Base-by-base conservation (phyloP, 768 basidiomycete genomes). In the Amanita rimosa region DNA sequence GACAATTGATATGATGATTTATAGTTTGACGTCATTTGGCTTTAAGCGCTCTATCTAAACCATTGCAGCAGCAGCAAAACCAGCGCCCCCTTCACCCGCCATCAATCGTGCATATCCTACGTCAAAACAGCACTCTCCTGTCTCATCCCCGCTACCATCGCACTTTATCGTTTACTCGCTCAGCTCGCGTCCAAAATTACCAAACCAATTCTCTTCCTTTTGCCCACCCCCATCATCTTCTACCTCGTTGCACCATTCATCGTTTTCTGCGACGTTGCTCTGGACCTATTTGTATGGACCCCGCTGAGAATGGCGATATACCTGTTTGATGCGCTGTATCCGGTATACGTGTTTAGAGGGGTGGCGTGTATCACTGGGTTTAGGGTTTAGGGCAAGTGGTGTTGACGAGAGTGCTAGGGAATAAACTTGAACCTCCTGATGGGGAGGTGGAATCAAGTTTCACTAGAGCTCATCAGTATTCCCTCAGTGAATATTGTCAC, bases 341-440 rank as follows among this genome's bases (percentile, higher is more conserved):
- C 79, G 0, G 44, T 79, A 29, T 81, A 81, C 53, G 69, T 79
- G 11, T 72, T 81, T 51, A 69, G 66, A 34, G 76, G 76, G 1
- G 70, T 75, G 1, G 78, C 79, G 1, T 78, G 74, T 52, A 72
- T 81, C 44, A 65, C 67, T 7, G 79, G 79, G n/a, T n/a, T n/a
- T n/a, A n/a, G n/a, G n/a, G n/a, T n/a, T n/a, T n/a, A n/a, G n/a
- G n/a, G n/a, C n/a, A n/a, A n/a, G n/a, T n/a, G n/a, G n/a, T n/a
- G n/a, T n/a, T n/a, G n/a, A n/a, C n/a, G n/a, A n/a, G n/a, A n/a
- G n/a, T n/a, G n/a, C n/a, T n/a, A n/a, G n/a, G n/a, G n/a, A n/a
- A n/a, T n/a, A n/a, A n/a, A n/a, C n/a, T n/a, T n/a, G n/a, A n/a
- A n/a, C n/a, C n/a, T n/a, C n/a, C n/a, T n/a, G n/a, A n/a, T n/a